These are phyloP conservation scores for Podosphaera xanthii DNA, from an alignment of 2,329 filamentous ascomycete genomes.

Conservation along the genomic window DNA sequence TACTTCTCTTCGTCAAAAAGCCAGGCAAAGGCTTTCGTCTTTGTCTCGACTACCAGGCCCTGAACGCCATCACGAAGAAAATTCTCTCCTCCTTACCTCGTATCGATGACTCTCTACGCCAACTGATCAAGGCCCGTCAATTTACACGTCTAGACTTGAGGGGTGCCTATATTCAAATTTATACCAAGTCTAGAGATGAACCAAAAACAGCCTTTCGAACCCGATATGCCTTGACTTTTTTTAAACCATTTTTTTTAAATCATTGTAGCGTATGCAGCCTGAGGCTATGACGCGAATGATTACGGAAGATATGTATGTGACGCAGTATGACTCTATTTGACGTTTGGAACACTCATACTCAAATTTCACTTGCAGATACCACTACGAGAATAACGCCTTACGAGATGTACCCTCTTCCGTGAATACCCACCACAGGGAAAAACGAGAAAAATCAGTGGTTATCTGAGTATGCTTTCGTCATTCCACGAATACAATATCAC, in stretches of 20 bases:
- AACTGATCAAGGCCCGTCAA: neutral
- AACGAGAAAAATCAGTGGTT: too few species aligned
- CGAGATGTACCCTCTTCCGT: too few species aligned
- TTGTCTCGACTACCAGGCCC: neutral
- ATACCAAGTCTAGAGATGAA: neutral
- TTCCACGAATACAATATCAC: too few species aligned
- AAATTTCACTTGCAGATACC: too few species aligned
- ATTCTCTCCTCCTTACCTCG: neutral
- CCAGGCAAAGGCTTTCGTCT: neutral
- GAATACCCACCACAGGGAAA: too few species aligned
- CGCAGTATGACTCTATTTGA: too few species aligned
- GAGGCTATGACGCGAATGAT: neutral
- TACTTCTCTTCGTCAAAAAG: neutral
- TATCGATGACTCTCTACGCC: neutral
- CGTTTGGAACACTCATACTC: too few species aligned
- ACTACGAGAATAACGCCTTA: too few species aligned
- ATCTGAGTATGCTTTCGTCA: too few species aligned
- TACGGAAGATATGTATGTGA: too few species aligned
- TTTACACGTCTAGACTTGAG: neutral
- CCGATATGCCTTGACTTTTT: neutral
- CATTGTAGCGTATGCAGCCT: neutral
- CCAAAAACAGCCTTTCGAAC: neutral
- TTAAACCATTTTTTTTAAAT: conserved; percentile 2
- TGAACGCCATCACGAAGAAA: neutral
- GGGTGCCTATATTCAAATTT: neutral